Evolutionary conservation across 306 rosid genomes (phyloP).

Genomic region (Prunus mume): DNA sequence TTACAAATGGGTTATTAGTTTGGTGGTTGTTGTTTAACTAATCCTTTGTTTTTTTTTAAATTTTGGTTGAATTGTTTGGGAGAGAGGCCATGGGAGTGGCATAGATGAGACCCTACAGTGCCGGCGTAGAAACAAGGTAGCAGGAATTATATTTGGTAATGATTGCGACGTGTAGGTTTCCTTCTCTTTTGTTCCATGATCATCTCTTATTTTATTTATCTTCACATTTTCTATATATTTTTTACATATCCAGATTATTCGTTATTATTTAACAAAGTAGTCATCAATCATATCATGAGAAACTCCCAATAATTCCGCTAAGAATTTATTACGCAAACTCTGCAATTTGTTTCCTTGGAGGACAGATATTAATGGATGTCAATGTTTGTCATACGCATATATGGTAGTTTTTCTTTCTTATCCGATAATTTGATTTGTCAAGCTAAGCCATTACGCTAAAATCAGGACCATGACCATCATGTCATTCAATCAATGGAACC

Average conservation of each 20-base stretch:
- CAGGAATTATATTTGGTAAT: conserved; percentile 48
- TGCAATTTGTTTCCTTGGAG: neutral
- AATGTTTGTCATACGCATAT: neutral
- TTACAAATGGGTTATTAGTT: conserved; percentile 10
- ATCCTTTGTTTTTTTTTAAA: neutral
- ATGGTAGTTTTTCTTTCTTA: neutral
- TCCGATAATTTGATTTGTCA: neutral
- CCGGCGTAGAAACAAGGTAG: conserved; percentile 36
- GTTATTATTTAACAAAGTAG: neutral
- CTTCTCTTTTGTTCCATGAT: conserved; percentile 19
- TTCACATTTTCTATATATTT: neutral
- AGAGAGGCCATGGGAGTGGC: conserved; percentile 31
- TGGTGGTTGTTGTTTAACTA: neutral
- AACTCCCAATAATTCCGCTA: neutral
- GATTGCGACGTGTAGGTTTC: conserved; percentile 65
- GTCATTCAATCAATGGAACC: neutral
- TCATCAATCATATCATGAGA: neutral
- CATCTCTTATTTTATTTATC: conserved; percentile 1
- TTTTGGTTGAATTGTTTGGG: conserved; percentile 14
- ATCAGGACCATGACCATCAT: neutral
- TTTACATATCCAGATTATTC: neutral
- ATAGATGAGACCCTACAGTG: conserved; percentile 40
- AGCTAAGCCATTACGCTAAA: neutral
- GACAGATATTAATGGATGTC: neutral
- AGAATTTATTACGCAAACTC: neutral